phyloP scores from a whole-genome alignment of 2,329 filamentous ascomycete genomes.

The Alternaria novae-zelandiae region DNA sequence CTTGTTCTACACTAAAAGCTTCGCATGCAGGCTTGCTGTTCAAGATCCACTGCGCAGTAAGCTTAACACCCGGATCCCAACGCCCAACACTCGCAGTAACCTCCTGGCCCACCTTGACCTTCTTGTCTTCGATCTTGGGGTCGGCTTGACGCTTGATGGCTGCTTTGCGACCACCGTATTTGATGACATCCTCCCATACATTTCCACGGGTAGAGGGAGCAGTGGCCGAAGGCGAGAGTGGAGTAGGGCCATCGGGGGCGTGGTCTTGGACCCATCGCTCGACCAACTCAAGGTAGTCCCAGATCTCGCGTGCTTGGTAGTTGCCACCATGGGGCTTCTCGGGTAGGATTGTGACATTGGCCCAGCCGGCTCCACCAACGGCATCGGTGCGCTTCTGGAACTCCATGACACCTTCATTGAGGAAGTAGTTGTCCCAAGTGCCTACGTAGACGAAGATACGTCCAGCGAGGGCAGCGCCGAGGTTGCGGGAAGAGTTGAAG shows the following conservation, averaged over 20 bases:
- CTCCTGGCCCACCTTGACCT: slow-evolving; percentile 6
- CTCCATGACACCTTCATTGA: slow-evolving; percentile 46
- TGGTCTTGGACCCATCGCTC: slow-evolving; percentile 41
- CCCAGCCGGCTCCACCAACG: slow-evolving; percentile 43
- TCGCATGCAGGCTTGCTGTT: slow-evolving; percentile 30
- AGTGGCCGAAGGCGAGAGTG: slow-evolving; percentile 29
- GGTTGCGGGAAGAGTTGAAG: slow-evolving; percentile 40
- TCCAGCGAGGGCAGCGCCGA: slow-evolving; percentile 39
- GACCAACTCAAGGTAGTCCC: slow-evolving; percentile 46
- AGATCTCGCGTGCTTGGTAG: slow-evolving; percentile 40
- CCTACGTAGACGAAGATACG: slow-evolving; percentile 48
- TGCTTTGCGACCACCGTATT: slow-evolving; percentile 40
- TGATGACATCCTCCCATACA: slow-evolving; percentile 43
- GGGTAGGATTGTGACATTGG: slow-evolving; percentile 45
- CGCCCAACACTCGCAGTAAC: slow-evolving; percentile 34
- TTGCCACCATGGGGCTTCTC: slow-evolving; percentile 42
- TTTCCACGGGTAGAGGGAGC: slow-evolving; percentile 37
- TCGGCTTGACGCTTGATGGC: slow-evolving; percentile 41
- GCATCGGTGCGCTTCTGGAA: slow-evolving; percentile 45
- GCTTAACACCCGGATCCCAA: slow-evolving; percentile 48
- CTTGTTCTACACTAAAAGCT: slow-evolving; percentile 33
- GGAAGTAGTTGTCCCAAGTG: slow-evolving; percentile 44
- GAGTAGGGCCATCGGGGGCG: slow-evolving; percentile 37
- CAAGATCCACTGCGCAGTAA: slow-evolving; percentile 44
- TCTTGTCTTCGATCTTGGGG: slow-evolving; percentile 24